These are phyloP conservation scores for Holtermannia corniformis DNA, from an alignment of 768 basidiomycete genomes.

Conservation along the genomic window DNA sequence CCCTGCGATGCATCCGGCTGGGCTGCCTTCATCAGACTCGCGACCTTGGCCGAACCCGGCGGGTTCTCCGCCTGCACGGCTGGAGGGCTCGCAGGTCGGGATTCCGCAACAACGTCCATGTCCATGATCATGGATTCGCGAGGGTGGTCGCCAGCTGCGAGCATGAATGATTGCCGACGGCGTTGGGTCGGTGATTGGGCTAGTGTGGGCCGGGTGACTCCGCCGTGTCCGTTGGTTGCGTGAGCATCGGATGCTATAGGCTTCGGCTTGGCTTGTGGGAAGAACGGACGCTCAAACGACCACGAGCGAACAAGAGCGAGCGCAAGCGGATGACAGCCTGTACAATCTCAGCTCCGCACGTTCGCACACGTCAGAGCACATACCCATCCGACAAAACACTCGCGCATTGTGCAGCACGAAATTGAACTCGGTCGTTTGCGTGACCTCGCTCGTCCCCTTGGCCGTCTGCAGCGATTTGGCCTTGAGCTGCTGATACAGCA, in stretches of 20 bases:
- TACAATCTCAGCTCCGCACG: slow-evolving; percentile 2
- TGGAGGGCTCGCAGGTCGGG: slow-evolving; percentile 40
- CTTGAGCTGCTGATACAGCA: slow-evolving; percentile 80
- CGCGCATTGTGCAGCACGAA: slow-evolving; percentile 91
- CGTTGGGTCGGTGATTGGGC: slow-evolving; percentile 5
- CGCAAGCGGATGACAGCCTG: slow-evolving; percentile 88
- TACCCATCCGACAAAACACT: slow-evolving; percentile 91
- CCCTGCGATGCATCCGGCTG: slow-evolving; percentile 40
- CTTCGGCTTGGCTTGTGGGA: too few relatives aligned
- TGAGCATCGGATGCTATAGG: too few relatives aligned
- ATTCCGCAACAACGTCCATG: slow-evolving; percentile 60
- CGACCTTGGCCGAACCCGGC: slow-evolving; percentile 1
- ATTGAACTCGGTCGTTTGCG: slow-evolving; percentile 79
- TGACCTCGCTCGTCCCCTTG: slow-evolving; percentile 79
- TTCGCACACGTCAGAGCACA: slow-evolving; percentile 21
- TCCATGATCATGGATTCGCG: slow-evolving; percentile 76
- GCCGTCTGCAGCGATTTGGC: slow-evolving; percentile 86
- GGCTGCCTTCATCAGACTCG: slow-evolving; percentile 2
- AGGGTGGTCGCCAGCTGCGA: slow-evolving; percentile 46
- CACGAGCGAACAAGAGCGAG: slow-evolving; percentile 80
- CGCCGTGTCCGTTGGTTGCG: too few relatives aligned
- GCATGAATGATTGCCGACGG: slow-evolving; percentile 33
- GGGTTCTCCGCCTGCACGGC: slow-evolving; percentile 31
- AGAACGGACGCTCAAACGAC: slow-evolving; percentile 57
- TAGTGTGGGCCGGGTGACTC: slow-evolving; percentile 1